Percentiles rank a stretch among this genome's conserved stretches.
These are phyloP conservation scores for Amoebophrya sp. DNA, from an alignment of 169 alveolate species.

Conservation along the genomic window DNA sequence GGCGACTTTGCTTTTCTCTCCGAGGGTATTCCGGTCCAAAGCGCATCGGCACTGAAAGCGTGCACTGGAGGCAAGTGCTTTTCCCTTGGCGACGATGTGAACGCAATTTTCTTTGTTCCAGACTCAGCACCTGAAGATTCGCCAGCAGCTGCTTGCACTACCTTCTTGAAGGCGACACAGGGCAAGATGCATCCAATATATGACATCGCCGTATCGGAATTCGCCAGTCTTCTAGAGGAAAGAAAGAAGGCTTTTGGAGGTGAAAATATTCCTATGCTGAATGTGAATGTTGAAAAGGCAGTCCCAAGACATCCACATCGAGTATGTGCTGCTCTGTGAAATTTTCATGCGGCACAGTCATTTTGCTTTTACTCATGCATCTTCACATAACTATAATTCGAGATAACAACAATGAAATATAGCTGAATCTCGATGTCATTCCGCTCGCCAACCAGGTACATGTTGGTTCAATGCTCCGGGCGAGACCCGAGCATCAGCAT, in stretches of 20 bases:
- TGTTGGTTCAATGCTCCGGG: constrained; percentile 47
- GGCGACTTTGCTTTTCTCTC: not conserved
- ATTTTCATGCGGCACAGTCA: no score
- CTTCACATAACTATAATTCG: no score
- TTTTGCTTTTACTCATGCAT: no score
- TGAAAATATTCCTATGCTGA: not conserved
- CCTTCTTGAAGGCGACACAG: not conserved
- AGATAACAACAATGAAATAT: no score
- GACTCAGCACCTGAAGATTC: not conserved
- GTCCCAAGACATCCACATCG: not conserved
- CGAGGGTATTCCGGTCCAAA: not conserved
- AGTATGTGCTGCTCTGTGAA: no score
- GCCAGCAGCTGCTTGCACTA: not conserved
- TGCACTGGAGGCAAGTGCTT: constrained; percentile 41
- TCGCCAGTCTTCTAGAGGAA: constrained; percentile 27
- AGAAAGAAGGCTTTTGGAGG: constrained; percentile 15
- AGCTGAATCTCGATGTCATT: no score
- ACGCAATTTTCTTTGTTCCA: constrained; percentile 48
- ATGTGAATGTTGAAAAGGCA: not conserved
- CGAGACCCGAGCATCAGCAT: constrained; percentile 52
- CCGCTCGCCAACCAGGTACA: not conserved
- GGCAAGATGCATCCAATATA: constrained; percentile 5
- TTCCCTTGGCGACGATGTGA: constrained; percentile 52
- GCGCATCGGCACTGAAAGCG: not conserved
- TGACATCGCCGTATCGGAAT: not conserved